Evolutionary conservation across 106 monocot genomes (phyloP).

Genomic region (Gastrodia elata): DNA sequence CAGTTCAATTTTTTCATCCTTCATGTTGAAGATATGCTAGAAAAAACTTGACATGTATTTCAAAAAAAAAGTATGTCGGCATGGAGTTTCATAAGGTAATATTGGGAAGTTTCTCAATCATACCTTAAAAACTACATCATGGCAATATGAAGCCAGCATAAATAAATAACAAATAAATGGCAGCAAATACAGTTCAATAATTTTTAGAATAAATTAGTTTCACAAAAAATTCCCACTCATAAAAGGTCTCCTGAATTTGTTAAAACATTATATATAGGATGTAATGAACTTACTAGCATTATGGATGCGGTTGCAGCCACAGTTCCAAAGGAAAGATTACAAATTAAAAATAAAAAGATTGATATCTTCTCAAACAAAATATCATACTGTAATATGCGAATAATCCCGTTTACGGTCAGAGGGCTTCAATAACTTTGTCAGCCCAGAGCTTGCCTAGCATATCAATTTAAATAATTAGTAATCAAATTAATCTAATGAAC

Average conservation of each 20-base stretch:
- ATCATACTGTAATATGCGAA: constrained; percentile 65
- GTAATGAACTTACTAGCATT: background rate
- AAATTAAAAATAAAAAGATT: background rate
- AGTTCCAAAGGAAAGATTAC: background rate
- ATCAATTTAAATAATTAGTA: constrained; percentile 7
- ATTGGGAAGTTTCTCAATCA: background rate
- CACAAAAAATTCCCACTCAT: background rate
- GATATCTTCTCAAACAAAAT: background rate
- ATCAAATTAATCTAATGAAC: background rate
- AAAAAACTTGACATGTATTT: background rate
- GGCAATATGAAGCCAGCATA: background rate
- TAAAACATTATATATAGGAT: background rate
- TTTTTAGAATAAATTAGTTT: background rate
- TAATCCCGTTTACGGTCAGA: constrained; percentile 73
- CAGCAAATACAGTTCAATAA: background rate
- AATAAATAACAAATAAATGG: background rate
- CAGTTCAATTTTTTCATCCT: background rate
- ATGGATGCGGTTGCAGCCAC: background rate
- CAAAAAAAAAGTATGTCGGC: background rate
- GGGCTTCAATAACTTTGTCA: constrained; percentile 58
- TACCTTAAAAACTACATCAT: background rate
- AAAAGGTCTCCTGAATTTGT: background rate
- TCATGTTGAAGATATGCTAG: background rate
- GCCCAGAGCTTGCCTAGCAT: constrained; percentile 41
- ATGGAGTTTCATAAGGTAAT: background rate